phyloP scores from a whole-genome alignment of 2,329 filamentous ascomycete species.

The Colletotrichum plurivorum region DNA sequence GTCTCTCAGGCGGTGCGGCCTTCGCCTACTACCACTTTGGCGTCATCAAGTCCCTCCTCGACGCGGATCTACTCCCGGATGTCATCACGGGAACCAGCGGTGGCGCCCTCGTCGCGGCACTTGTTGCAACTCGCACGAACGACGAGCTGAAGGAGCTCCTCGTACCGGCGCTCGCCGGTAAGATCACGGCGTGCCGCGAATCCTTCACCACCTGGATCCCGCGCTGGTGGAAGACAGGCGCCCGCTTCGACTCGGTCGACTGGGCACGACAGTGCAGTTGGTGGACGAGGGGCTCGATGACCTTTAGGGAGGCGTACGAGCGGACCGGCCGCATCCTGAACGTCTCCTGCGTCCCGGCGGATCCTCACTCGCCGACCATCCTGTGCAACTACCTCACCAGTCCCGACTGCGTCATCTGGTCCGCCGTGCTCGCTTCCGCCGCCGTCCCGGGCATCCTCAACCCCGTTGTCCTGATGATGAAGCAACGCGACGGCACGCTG shows the following conservation, averaged over 20 bases:
- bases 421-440: constrained; percentile 92
- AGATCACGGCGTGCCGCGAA: constrained; percentile 90
- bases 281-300: constrained; percentile 93
- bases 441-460: constrained; percentile 97
- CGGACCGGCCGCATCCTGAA: constrained; percentile 95
- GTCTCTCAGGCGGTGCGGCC: constrained; percentile 91
- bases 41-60: constrained; percentile 89
- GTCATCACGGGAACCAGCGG: constrained; percentile 98
- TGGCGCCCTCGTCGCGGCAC: constrained; percentile 88
- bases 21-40: constrained; percentile 99
- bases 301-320: constrained; percentile 94
- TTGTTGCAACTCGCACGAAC: constrained; percentile 91
- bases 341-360: constrained; percentile 94
- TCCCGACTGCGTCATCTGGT: constrained; percentile 99
- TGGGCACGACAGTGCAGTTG: constrained; percentile 90
- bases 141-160: constrained; percentile 89
- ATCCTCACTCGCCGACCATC: constrained; percentile 93
- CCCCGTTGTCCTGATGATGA: constrained; percentile 93
- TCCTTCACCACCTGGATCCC: constrained; percentile 80
- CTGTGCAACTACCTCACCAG: constrained; percentile 95
- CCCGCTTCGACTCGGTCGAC: constrained; percentile 92
- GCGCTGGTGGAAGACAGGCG: constrained; percentile 93
- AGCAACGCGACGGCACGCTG: constrained; percentile 81
- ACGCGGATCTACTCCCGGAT: constrained; percentile 87
- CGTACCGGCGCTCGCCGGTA: constrained; percentile 86